Evolutionary conservation across 1,284 basidiomycete species (phyloP).

Genomic region (Rhodotorula sp.): DNA sequence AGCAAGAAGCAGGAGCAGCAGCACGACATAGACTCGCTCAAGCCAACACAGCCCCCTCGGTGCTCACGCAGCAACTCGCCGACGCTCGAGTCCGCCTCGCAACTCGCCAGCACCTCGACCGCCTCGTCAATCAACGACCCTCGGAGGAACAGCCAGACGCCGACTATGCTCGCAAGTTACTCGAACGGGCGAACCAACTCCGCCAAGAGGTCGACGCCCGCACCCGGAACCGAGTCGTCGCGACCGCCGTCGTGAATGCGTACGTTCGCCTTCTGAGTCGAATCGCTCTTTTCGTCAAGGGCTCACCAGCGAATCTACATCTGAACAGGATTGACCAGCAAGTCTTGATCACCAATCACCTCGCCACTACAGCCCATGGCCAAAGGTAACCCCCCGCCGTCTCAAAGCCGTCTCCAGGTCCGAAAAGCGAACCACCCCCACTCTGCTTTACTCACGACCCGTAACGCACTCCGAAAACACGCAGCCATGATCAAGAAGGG

Average conservation of each 20-base stretch:
- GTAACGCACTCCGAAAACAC: too few relatives aligned
- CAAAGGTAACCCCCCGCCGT: background rate
- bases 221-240: background rate
- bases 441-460: too few relatives aligned
- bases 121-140: background rate
- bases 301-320: background rate
- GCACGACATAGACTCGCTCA: background rate
- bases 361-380: background rate
- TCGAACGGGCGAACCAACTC: background rate
- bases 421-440: too few relatives aligned
- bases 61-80: background rate
- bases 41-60: background rate
- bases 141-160: background rate
- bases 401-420: too few relatives aligned
- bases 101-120: background rate
- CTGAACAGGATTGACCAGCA: background rate
- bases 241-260: background rate
- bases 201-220: background rate
- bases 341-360: background rate
- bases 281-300: background rate
- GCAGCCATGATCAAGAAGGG: background rate
- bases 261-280: slow-evolving; percentile 1
- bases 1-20: too few relatives aligned
- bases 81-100: background rate
- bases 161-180: background rate